phyloP scores from a whole-genome alignment of 2,329 filamentous ascomycete species.

The Coniochaeta sp. region DNA sequence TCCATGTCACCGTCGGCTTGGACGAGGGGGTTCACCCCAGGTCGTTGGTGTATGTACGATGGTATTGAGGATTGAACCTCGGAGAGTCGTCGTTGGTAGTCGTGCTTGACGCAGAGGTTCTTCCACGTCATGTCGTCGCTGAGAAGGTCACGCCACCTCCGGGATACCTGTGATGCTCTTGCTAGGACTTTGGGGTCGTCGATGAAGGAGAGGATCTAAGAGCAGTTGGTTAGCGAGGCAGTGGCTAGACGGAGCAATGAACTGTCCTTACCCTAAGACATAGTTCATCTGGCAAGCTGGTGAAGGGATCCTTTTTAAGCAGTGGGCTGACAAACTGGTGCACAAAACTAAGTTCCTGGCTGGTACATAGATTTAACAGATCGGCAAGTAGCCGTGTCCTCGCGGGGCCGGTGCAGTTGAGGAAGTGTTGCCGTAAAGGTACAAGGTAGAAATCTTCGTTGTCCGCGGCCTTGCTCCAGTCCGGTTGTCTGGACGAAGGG shows the following conservation, averaged over 20 bases:
- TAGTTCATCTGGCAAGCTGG: constrained; percentile 83
- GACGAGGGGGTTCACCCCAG: constrained; percentile 23
- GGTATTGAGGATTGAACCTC: constrained; percentile 33
- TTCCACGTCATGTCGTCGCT: constrained; percentile 99
- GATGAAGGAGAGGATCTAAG: constrained; percentile 86
- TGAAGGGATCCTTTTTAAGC: constrained; percentile 94
- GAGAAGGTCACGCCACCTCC: constrained; percentile 85
- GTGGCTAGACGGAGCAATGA: too few relatives aligned
- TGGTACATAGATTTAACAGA: constrained; percentile 88
- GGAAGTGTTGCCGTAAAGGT: constrained; percentile 74
- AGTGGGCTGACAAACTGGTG: constrained; percentile 92
- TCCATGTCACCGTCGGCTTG: constrained; percentile 24
- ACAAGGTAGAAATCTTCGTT: constrained; percentile 78
- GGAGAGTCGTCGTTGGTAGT: constrained; percentile 61
- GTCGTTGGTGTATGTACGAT: constrained; percentile 23
- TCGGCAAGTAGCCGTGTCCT: constrained; percentile 79
- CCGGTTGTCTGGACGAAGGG: constrained; percentile 52
- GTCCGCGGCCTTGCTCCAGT: constrained; percentile 72
- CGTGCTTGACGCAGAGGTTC: constrained; percentile 91
- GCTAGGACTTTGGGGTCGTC: constrained; percentile 94
- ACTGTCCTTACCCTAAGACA: constrained; percentile 63
- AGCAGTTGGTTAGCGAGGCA: neutral
- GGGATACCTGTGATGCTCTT: constrained; percentile 91
- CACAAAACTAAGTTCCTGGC: constrained; percentile 90
- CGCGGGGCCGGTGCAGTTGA: constrained; percentile 66